Conservation (phyloP, 202 grass and related monocot species). For the Elaeis oleifera region DNA sequence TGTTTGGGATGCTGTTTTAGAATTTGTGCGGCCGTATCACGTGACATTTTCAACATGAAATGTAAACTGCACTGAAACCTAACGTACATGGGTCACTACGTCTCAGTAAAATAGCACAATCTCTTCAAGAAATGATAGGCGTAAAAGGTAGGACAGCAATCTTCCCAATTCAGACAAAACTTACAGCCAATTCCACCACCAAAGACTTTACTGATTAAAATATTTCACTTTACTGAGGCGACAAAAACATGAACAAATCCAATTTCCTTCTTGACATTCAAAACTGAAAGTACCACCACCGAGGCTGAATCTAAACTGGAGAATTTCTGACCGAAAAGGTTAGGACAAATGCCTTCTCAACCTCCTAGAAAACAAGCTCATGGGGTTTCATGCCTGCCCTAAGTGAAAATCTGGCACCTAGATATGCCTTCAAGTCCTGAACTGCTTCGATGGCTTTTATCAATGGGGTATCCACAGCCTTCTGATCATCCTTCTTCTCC, state of each 20-base stretch:
- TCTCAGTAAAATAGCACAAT: too few species aligned
- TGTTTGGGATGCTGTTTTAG: too few species aligned
- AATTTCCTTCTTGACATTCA: not conserved
- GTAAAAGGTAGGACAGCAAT: too few species aligned
- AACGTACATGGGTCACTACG: too few species aligned
- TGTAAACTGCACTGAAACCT: too few species aligned
- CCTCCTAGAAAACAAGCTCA: constrained; percentile 14
- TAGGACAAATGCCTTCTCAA: too few species aligned
- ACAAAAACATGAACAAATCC: not conserved
- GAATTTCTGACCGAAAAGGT: too few species aligned
- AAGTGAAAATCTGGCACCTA: constrained; percentile 11
- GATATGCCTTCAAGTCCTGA: not conserved
- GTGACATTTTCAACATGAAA: too few species aligned
- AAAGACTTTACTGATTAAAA: not conserved
- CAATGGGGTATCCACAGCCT: constrained; percentile 7
- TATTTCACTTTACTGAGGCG: not conserved
- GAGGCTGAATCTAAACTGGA: too few species aligned
- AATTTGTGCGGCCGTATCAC: too few species aligned
- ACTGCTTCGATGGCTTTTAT: constrained; percentile 20
- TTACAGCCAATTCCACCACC: not conserved
- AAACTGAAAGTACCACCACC: not conserved
- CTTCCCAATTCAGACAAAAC: too few species aligned
- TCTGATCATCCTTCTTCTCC: constrained; percentile 24
- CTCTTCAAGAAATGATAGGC: too few species aligned
- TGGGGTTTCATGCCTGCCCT: constrained; percentile 20